Base-by-base conservation (phyloP, 2,329 filamentous ascomycete species). In the Verticillium zaregamsianum region DNA sequence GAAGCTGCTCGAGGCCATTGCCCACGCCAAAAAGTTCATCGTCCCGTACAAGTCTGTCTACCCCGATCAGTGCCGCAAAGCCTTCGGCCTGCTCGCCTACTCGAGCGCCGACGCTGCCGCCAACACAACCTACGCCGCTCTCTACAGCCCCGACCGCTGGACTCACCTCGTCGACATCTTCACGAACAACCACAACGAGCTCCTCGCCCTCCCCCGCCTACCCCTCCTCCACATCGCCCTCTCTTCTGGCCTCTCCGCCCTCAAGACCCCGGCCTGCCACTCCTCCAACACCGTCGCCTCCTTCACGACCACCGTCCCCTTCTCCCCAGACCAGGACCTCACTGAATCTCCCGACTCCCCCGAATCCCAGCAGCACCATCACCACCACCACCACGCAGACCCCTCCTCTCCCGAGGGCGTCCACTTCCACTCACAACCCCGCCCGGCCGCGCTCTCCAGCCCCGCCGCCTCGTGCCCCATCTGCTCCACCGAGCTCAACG, bases 221-320 rank as follows among this genome's bases (percentile, higher is more conserved):
- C 93, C 95, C 0, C 85, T 97, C 20, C 86, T 99, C 31, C 92
- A 98, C 76, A 90, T 96, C 64, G 95, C 95, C 14, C 85, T 99
- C 11, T 92, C 90, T 1, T 93, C 93, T 0, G 95, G 95, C 8
- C 85, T 99, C 11, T 97, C 93, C 0, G 93, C 95, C 1, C 88
- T 99, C 67, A 99, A 99, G 76, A 98, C 95, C 1, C 95, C 95
- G 0, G 89, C 92, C 17, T 99, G 95, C 73, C 93, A 98, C 77
- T 90, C 90, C 1, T 79, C 81, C 25, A 14, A 9, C 33, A 35
- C 85, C 6, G 58, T 1, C 76, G 79, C 56, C 79, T 78, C 45
- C 35, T 28, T 57, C 33, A 17, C 54, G 20, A 49, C 45, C 45
- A 49, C 45, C 5, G 17, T 49, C n/a, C 45, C 20, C 45, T 49